phyloP scores from a whole-genome alignment of 208 protist species.

The Angomonas deanei region DNA sequence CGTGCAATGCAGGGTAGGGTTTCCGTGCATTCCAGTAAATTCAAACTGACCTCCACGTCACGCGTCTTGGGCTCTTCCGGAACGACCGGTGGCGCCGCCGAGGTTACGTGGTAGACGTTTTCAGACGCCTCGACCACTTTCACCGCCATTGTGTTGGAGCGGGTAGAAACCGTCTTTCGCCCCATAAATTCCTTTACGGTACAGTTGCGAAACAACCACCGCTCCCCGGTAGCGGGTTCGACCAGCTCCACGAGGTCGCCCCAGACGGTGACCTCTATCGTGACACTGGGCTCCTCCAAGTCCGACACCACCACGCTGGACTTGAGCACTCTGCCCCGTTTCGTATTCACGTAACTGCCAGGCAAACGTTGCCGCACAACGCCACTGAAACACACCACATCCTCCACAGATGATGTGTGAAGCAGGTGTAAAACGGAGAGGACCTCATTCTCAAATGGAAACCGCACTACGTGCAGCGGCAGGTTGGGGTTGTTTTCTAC shows the following conservation, averaged over 20 bases:
- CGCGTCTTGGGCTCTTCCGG: neutral
- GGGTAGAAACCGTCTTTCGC: slow-evolving; percentile 41
- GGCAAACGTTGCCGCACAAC: slow-evolving; percentile 23
- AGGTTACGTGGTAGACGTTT: neutral
- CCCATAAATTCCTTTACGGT: slow-evolving; percentile 53
- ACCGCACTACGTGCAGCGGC: neutral
- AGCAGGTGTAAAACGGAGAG: slow-evolving; percentile 13
- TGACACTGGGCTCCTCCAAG: neutral
- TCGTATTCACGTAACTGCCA: slow-evolving; percentile 33
- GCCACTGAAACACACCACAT: slow-evolving; percentile 43
- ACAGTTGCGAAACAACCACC: slow-evolving; percentile 51
- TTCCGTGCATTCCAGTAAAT: slow-evolving; percentile 18
- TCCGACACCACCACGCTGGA: slow-evolving; percentile 34
- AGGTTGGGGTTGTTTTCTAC: neutral
- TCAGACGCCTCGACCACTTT: neutral
- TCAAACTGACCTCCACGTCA: slow-evolving; percentile 13
- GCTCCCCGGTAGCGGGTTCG: slow-evolving; percentile 23
- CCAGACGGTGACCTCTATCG: slow-evolving; percentile 71
- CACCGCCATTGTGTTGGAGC: slow-evolving; percentile 8
- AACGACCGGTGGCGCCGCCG: neutral
- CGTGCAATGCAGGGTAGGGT: slow-evolving; percentile 32
- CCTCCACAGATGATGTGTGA: slow-evolving; percentile 21
- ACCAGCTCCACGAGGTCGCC: slow-evolving; percentile 35
- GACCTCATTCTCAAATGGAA: slow-evolving; percentile 26
- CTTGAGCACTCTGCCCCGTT: slow-evolving; percentile 52